Evolutionary conservation across 176 grass and related monocot genomes (phyloP).

Genomic region (Triticum aestivum): DNA sequence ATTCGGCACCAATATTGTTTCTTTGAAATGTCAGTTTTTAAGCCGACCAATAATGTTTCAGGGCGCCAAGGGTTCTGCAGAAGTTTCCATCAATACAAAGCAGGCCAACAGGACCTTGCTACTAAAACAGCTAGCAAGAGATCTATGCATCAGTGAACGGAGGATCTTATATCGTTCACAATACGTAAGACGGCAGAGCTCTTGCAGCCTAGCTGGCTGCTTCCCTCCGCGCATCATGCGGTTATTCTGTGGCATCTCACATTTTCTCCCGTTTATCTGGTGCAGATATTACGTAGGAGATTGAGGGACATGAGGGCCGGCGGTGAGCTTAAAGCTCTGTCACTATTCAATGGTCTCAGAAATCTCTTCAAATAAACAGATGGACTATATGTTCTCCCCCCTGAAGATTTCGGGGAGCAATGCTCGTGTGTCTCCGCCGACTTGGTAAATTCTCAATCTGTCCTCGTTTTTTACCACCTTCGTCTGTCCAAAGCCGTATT

Average conservation of each 20-base stretch:
- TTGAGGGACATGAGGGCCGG: slow-evolving; percentile 82
- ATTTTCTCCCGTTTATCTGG: neutral
- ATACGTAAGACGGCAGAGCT: slow-evolving; percentile 55
- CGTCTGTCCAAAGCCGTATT: neutral
- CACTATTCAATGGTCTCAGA: slow-evolving; percentile 76
- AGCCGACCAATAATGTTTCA: slow-evolving; percentile 35
- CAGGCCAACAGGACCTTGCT: slow-evolving; percentile 76
- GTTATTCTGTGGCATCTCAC: neutral
- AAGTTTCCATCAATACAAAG: slow-evolving; percentile 53
- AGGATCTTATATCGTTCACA: slow-evolving; percentile 89
- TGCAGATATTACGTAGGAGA: slow-evolving; percentile 81
- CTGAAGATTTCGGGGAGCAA: neutral
- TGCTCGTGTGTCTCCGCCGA: neutral
- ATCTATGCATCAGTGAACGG: slow-evolving; percentile 82
- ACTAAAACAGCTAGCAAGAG: slow-evolving; percentile 82
- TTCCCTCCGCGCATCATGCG: neutral
- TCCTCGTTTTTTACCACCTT: neutral
- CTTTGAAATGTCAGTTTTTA: neutral
- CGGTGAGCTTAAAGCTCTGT: slow-evolving; percentile 84
- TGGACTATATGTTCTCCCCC: neutral
- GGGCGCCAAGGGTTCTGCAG: slow-evolving; percentile 36
- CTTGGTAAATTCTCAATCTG: slow-evolving; percentile 6
- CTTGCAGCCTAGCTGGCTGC: neutral
- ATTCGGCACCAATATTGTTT: neutral
- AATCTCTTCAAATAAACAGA: slow-evolving; percentile 75